Percentiles rank a stretch among this genome's conserved stretches.
phyloP scores from a whole-genome alignment of 2,329 filamentous ascomycete genomes.

The Orbilia blumenaviensis region DNA sequence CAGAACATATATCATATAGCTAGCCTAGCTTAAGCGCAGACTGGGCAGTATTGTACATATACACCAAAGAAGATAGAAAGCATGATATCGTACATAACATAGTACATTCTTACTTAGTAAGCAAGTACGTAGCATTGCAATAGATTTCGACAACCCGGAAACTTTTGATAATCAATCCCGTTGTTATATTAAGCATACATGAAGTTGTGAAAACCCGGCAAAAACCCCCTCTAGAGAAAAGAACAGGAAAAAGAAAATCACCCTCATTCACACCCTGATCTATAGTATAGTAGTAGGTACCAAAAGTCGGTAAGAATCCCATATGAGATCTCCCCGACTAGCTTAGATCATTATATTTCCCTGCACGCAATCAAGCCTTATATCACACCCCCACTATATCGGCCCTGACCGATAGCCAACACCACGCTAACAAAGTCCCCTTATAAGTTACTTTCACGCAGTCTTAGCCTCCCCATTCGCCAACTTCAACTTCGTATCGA shows the following conservation, averaged over 20 bases:
- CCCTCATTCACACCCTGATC: background rate
- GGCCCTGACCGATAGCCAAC: background rate
- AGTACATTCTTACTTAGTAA: no score
- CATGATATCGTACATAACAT: background rate
- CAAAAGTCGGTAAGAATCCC: background rate
- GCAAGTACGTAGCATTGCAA: no score
- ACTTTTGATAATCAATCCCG: background rate
- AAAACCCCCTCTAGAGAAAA: background rate
- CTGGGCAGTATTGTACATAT: no score
- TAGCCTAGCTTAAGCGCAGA: no score
- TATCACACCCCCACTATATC: no score
- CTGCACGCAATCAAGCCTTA: background rate
- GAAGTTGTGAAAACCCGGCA: background rate
- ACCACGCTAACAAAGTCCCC: background rate
- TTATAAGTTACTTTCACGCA: no score
- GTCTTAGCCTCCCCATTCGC: constrained; percentile 27
- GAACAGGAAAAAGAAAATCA: background rate
- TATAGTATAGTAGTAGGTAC: no score
- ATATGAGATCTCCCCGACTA: background rate
- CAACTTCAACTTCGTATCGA: constrained; percentile 34
- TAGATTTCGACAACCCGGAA: no score
- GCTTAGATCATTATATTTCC: background rate
- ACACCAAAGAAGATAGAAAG: no score
- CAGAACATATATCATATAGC: no score
- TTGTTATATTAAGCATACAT: background rate